Evolutionary conservation across 495 filamentous ascomycete genomes (phyloP), one percentile per base, ranked within the genome.

Genomic region (Talaromyces liani): DNA sequence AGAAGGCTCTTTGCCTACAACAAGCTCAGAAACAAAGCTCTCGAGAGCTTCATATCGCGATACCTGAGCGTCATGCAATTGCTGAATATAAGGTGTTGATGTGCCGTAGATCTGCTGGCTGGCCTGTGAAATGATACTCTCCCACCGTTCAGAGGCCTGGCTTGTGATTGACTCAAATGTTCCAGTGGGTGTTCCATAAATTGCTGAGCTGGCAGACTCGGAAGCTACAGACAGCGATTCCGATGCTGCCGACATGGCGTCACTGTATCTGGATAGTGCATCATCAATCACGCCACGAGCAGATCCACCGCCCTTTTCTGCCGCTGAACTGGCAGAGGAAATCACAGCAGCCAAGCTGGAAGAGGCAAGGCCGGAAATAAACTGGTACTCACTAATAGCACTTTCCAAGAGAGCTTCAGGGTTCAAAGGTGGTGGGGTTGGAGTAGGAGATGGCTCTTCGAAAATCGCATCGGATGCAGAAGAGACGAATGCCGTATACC

Each of bases 1-100:
- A 14, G 86, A 82, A 5, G 91, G 88, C 70, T 96, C 90, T 72
- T 87, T 89, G 25, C 89, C 92, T 54, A 77, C 70, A 27, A 97
- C 76, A 3, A 96, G 76, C 67, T 97, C 91, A 12, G 87, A 88
- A 14, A 97, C 81, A 1, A 96, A 78, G 22, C 79, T 83, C 68
- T 87, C 84, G 2, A 95, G 77, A n/a, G 82, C 87, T 8, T 83
- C 81, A 65, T 89, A 92, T 60, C 90, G 88, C 2, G 79, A 73
- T 18, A 73, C 76, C 2, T 82, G 82, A 14, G 78, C 77, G 18
- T 80, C 75, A 6, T 81, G 78, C 16, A 82, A 83, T 27, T 80
- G 79, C 29, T 84, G 77, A 29, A 80, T 77, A 64, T 85, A 87
- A 0, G 90, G 89, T 0, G 85, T 84, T 0, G 88, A 86, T 3